Conservation (phyloP, 768 basidiomycete genomes). For the Lyophyllum semitale region DNA sequence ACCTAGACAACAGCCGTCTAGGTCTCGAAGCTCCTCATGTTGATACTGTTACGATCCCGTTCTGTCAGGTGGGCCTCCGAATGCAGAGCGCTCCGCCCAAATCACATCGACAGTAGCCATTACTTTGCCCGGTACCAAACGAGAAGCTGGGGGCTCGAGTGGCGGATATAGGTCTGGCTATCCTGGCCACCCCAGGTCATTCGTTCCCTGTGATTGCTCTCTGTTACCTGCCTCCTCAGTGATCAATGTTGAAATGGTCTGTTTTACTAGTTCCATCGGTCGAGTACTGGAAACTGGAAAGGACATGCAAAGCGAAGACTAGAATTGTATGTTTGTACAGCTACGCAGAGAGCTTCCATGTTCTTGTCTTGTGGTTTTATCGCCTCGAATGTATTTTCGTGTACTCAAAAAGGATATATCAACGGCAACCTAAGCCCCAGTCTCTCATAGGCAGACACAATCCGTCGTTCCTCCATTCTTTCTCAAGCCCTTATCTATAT, state of each 20-base stretch:
- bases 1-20: background rate
- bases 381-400: no score
- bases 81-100: background rate
- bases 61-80: conserved; percentile 25
- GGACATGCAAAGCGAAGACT: no score
- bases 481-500: no score
- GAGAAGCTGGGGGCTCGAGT: conserved; percentile 22
- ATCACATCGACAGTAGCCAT: conserved; percentile 19
- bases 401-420: no score
- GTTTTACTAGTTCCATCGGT: no score
- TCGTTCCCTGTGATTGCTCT: conserved; percentile 28
- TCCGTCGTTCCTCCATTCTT: no score
- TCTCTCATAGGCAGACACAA: no score
- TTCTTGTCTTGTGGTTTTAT: no score
- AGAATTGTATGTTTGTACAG: no score
- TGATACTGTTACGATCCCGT: conserved; percentile 17
- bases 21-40: background rate
- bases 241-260: background rate
- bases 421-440: no score
- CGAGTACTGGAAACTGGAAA: no score
- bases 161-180: conserved; percentile 21
- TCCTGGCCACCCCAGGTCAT: conserved; percentile 31
- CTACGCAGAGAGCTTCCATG: no score
- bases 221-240: background rate
- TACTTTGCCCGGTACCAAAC: conserved; percentile 27